phyloP scores from a whole-genome alignment of 768 basidiomycete species.

The Russula virescens region DNA sequence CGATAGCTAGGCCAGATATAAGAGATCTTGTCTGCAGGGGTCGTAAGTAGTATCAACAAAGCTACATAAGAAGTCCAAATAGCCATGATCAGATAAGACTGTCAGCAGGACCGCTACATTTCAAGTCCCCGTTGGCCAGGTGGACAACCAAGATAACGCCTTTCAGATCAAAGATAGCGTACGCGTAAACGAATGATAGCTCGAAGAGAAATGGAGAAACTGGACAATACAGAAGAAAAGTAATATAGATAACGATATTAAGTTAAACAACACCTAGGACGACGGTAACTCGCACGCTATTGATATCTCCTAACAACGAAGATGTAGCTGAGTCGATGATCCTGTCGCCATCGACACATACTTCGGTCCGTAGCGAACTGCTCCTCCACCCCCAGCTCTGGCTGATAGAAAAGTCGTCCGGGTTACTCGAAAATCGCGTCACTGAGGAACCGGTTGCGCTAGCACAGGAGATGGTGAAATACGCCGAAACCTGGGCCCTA shows the following conservation, averaged over 20 bases:
- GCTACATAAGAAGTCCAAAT: too few species aligned
- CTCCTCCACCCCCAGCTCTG: conserved; percentile 96
- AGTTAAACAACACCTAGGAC: conserved; percentile 64
- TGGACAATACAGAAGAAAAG: neutral
- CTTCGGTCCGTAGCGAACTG: conserved; percentile 46
- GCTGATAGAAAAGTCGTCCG: conserved; percentile 76
- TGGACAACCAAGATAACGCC: neutral
- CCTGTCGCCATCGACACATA: conserved; percentile 34
- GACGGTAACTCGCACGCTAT: conserved; percentile 72
- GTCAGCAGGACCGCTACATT: too few species aligned
- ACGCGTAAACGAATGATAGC: neutral
- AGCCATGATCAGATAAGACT: conserved; percentile 6
- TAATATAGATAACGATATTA: conserved; percentile 5
- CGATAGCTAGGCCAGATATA: neutral
- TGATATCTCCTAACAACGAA: conserved; percentile 35
- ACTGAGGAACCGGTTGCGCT: conserved; percentile 76
- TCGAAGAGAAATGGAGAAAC: neutral
- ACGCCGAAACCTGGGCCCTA: conserved; percentile 63
- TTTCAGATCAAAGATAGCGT: neutral
- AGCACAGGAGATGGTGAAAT: conserved; percentile 79
- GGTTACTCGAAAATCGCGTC: conserved; percentile 79
- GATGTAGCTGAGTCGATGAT: conserved; percentile 14
- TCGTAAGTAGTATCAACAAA: neutral
- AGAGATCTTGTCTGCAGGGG: neutral
- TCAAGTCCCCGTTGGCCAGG: too few species aligned